Percentiles rank a stretch among this genome's conserved stretches.
phyloP scores from a whole-genome alignment of 2,329 filamentous ascomycete species.

The Fusarium avenaceum region DNA sequence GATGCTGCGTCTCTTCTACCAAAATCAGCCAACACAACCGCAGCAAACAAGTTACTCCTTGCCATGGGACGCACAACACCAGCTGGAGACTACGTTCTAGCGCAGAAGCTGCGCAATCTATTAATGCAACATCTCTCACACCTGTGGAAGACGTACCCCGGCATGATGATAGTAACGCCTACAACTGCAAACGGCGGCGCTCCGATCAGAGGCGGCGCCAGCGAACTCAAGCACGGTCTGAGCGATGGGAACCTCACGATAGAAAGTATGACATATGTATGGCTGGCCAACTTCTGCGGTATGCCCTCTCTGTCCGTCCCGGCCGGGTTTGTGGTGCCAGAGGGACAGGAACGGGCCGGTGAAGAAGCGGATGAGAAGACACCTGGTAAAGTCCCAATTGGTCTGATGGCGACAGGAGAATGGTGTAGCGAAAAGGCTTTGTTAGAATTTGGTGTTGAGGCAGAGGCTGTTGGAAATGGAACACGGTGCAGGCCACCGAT shows the following conservation, averaged over 20 bases:
- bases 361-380: constrained; percentile 52
- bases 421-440: constrained; percentile 66
- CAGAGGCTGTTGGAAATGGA: constrained; percentile 55
- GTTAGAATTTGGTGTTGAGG: constrained; percentile 63
- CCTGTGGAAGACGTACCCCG: constrained; percentile 74
- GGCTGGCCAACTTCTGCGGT: constrained; percentile 65
- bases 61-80: constrained; percentile 74
- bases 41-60: constrained; percentile 75
- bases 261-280: constrained; percentile 54
- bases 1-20: constrained; percentile 66
- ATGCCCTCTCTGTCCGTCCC: constrained; percentile 61
- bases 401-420: constrained; percentile 68
- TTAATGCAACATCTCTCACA: constrained; percentile 78
- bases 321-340: constrained; percentile 59
- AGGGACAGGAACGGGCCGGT: constrained; percentile 49
- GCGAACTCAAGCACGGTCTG: too few species aligned
- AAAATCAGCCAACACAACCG: constrained; percentile 64
- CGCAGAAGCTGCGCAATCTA: constrained; percentile 76
- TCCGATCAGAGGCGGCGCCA: too few species aligned
- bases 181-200: constrained; percentile 61
- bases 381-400: constrained; percentile 62
- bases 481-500: constrained; percentile 26
- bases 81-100: constrained; percentile 74
- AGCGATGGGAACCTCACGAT: too few species aligned
- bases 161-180: constrained; percentile 78